Conservation (phyloP, 257 asterid genomes). For the Coffea eugenioides region DNA sequence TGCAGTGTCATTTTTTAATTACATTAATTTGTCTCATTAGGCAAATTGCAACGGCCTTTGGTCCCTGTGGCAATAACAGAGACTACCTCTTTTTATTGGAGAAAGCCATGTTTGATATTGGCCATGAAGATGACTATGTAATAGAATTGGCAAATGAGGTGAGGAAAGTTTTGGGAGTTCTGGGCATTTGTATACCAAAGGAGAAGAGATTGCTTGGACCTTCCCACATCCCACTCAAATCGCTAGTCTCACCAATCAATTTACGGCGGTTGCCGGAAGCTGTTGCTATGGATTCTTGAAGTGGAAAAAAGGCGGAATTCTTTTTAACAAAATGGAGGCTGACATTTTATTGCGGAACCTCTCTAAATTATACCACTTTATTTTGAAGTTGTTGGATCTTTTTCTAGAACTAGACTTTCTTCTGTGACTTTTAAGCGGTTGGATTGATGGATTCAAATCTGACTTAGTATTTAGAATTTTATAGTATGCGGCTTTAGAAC, state of each 20-base stretch:
- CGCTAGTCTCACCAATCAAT: slow-evolving; percentile 45
- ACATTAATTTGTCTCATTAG: slow-evolving; percentile 13
- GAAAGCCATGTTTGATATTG: slow-evolving; percentile 77
- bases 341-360: background rate
- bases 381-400: background rate
- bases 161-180: slow-evolving; percentile 52
- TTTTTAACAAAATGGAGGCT: background rate
- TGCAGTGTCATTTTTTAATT: background rate
- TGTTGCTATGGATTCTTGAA: slow-evolving; percentile 20
- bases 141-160: slow-evolving; percentile 84
- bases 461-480: background rate
- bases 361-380: background rate
- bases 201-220: slow-evolving; percentile 39
- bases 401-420: background rate
- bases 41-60: slow-evolving; percentile 90
- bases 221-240: slow-evolving; percentile 34
- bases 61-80: slow-evolving; percentile 90
- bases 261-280: slow-evolving; percentile 50
- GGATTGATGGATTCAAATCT: background rate
- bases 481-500: no score
- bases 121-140: slow-evolving; percentile 74
- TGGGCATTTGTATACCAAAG: slow-evolving; percentile 30
- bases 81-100: slow-evolving; percentile 81
- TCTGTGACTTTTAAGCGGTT: background rate
- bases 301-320: background rate